Conservation (phyloP, 805 yeast genomes). For the Ascoidea rubescens region DNA sequence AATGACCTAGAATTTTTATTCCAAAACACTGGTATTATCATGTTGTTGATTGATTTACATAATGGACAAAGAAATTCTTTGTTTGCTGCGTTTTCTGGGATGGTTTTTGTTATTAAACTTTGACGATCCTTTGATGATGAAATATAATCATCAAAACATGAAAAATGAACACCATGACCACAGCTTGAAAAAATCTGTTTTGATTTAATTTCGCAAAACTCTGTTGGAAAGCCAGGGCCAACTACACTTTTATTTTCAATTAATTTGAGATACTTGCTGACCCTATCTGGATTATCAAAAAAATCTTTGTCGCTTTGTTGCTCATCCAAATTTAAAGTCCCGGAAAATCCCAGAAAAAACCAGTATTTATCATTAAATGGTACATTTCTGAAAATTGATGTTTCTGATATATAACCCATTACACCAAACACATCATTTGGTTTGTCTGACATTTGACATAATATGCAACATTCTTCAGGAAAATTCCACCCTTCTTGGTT, state of each 20-base stretch:
- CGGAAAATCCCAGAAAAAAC: conserved; percentile 46
- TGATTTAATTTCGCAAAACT: conserved; percentile 12
- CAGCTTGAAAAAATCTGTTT: conserved; percentile 50
- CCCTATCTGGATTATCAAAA: conserved; percentile 7
- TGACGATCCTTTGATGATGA: neutral
- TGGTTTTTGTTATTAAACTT: conserved; percentile 48
- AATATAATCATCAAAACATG: conserved; percentile 33
- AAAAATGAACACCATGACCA: conserved; percentile 87
- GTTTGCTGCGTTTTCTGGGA: conserved; percentile 59
- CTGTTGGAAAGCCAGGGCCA: conserved; percentile 60
- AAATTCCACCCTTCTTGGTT: conserved; percentile 33
- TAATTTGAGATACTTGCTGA: conserved; percentile 19
- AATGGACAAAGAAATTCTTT: conserved; percentile 80
- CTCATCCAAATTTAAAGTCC: conserved; percentile 27
- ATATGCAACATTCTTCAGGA: conserved; percentile 63
- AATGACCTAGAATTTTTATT: conserved; percentile 22
- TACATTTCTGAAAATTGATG: conserved; percentile 46
- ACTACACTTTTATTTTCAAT: conserved; percentile 27
- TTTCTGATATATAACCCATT: conserved; percentile 44
- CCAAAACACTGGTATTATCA: conserved; percentile 70
- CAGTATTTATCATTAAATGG: conserved; percentile 55
- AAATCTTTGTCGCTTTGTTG: conserved; percentile 1
- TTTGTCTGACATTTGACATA: conserved; percentile 66
- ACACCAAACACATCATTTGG: conserved; percentile 62
- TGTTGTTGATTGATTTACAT: conserved; percentile 76